A percentile compares a stretch with the other conserved stretches of the same genome.
phyloP scores from a whole-genome alignment of 345 rosid species.

The Syzygium aqueum region DNA sequence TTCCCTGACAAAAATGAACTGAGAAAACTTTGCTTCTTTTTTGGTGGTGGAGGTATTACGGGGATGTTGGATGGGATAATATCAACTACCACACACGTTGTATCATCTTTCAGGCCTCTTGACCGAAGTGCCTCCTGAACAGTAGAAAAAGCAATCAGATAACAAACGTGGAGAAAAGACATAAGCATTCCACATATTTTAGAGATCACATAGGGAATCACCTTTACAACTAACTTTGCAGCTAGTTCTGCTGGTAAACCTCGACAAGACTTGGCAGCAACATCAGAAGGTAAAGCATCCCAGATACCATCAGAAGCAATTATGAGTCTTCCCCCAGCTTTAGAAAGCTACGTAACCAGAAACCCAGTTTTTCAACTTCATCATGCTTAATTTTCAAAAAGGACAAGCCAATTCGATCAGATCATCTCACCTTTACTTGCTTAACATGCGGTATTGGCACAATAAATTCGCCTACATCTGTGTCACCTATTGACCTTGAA shows the following conservation, averaged over 20 bases:
- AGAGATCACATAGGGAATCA: conserved; percentile 10
- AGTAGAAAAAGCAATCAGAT: not conserved
- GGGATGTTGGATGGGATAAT: conserved; percentile 80
- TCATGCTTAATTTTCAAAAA: not conserved
- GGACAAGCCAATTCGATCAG: not conserved
- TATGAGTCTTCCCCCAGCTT: conserved; percentile 91
- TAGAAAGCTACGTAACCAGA: conserved; percentile 52
- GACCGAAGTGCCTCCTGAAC: conserved; percentile 90
- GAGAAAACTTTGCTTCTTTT: conserved; percentile 62
- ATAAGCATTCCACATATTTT: not conserved
- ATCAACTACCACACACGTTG: conserved; percentile 98
- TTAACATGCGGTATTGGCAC: conserved; percentile 98
- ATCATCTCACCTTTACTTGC: conserved; percentile 81
- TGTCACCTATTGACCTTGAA: conserved; percentile 97
- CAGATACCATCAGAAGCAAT: conserved; percentile 99
- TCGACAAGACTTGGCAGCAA: conserved; percentile 92
- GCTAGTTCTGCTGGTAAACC: conserved; percentile 98
- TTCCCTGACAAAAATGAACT: conserved; percentile 59
- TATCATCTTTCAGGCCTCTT: conserved; percentile 97
- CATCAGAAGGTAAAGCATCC: conserved; percentile 89
- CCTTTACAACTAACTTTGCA: conserved; percentile 97
- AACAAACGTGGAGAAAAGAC: not conserved
- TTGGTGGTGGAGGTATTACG: conserved; percentile 51
- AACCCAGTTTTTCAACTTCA: not conserved
- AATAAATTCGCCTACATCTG: conserved; percentile 96